A percentile compares a stretch with the other conserved stretches of the same genome.
phyloP scores from a whole-genome alignment of 257 asterid genomes.

The Echium plantagineum region DNA sequence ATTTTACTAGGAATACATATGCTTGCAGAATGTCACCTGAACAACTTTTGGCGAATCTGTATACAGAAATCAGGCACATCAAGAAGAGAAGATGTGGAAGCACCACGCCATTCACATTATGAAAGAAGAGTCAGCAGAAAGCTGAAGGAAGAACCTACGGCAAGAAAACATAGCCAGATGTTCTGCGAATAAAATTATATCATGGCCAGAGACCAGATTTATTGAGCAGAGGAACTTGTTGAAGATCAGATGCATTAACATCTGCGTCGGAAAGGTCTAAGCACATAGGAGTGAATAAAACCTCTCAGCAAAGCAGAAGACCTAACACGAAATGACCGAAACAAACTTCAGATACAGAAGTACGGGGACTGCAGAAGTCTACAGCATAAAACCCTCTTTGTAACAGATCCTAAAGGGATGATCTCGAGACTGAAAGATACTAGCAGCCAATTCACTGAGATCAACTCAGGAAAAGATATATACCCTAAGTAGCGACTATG shows the following conservation, averaged over 20 bases:
- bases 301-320: neutral
- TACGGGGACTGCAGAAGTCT: neutral
- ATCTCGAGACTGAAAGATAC: neutral
- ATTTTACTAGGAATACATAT: neutral
- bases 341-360: neutral
- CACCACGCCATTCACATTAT: neutral
- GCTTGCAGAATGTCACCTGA: neutral
- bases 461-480: neutral
- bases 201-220: neutral
- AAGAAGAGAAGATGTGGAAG: neutral
- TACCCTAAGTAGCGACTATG: conserved; percentile 66
- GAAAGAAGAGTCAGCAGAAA: neutral
- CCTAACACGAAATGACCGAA: neutral
- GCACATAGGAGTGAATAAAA: neutral
- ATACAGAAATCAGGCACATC: neutral
- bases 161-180: neutral
- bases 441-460: neutral
- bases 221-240: neutral
- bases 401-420: neutral
- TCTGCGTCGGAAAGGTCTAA: neutral
- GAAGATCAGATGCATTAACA: neutral
- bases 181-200: neutral
- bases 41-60: neutral
- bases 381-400: no score
- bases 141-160: neutral